Percentiles rank a stretch among this genome's conserved stretches.
Conservation (phyloP, 495 filamentous ascomycete species). For the Elasticomyces elasticus region DNA sequence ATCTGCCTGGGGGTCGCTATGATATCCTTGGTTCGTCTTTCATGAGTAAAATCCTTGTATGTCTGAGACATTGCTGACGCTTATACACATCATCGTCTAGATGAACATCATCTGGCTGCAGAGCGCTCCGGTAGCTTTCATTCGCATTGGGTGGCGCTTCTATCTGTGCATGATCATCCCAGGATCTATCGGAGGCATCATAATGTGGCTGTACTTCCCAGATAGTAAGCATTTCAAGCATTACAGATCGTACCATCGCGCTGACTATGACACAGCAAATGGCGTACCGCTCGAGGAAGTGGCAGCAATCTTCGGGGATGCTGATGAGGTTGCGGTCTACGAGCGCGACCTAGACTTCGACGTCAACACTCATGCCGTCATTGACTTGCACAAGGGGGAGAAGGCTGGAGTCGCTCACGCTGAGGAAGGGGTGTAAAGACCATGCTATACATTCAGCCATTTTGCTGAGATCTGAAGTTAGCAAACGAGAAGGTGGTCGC, state of each 20-base stretch:
- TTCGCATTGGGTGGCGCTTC: constrained; percentile 15
- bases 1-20: constrained; percentile 2
- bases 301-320: constrained; percentile 31
- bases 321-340: constrained; percentile 15
- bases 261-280: neutral
- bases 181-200: constrained; percentile 4
- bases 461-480: too few species aligned
- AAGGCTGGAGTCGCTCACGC: neutral
- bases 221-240: neutral
- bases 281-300: constrained; percentile 13
- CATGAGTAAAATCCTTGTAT: neutral
- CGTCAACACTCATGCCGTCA: neutral
- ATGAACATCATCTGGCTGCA: constrained; percentile 21
- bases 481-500: too few species aligned
- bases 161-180: constrained; percentile 13
- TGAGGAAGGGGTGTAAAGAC: neutral
- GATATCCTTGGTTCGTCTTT: neutral
- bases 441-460: too few species aligned
- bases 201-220: constrained; percentile 10
- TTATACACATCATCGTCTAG: neutral
- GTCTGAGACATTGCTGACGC: neutral
- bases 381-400: neutral
- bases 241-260: neutral
- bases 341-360: constrained; percentile 6
- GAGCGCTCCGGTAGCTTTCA: constrained; percentile 6